These are phyloP conservation scores for Salix suchowensis DNA, from an alignment of 345 rosid genomes.

Conservation along the genomic window DNA sequence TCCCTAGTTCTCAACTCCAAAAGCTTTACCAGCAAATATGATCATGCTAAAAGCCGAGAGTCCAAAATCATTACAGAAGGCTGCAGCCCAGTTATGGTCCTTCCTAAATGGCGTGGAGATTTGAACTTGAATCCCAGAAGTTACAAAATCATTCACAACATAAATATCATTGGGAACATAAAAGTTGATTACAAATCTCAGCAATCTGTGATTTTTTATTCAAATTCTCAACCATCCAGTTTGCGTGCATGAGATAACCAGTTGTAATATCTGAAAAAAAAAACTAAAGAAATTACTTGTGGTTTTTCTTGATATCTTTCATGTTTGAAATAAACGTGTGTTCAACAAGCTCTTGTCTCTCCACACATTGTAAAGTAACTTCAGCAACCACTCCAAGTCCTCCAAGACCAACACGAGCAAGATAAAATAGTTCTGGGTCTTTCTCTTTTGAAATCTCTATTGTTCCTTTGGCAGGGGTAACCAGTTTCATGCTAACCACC, in stretches of 20 bases:
- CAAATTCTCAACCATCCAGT: neutral
- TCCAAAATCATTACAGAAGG: neutral
- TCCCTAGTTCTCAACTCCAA: neutral
- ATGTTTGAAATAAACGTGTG: slow-evolving; percentile 71
- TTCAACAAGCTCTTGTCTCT: slow-evolving; percentile 89
- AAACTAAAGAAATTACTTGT: slow-evolving; percentile 50
- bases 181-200: neutral
- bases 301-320: slow-evolving; percentile 81
- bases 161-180: neutral
- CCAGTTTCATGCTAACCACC: slow-evolving; percentile 82
- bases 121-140: neutral
- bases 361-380: slow-evolving; percentile 90
- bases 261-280: neutral
- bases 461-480: slow-evolving; percentile 92
- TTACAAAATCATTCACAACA: neutral
- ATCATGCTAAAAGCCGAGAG: neutral
- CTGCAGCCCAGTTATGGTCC: too few relatives aligned
- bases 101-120: too few relatives aligned
- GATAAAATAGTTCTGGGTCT: slow-evolving; percentile 83
- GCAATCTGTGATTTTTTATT: neutral
- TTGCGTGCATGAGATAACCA: neutral
- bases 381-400: slow-evolving; percentile 97
- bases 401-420: slow-evolving; percentile 93
- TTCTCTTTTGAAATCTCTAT: slow-evolving; percentile 79
- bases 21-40: neutral